phyloP scores from a whole-genome alignment of 148 eudicot species.

The Diospyros kaki region DNA sequence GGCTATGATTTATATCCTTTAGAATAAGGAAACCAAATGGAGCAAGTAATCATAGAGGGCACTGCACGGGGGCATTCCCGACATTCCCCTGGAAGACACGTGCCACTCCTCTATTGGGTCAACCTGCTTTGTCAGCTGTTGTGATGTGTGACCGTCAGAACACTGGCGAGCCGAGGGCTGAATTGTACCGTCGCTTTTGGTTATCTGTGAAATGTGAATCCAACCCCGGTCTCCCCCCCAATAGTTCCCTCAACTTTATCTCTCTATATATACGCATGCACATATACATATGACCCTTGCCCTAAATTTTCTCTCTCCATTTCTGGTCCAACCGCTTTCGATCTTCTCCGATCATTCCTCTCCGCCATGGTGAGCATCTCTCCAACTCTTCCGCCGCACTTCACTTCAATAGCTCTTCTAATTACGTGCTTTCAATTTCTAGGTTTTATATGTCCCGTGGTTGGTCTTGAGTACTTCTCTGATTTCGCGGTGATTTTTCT shows the following conservation, averaged over 20 bases:
- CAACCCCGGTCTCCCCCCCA: not conserved
- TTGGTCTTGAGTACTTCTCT: not conserved
- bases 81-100: not conserved
- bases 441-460: too few species aligned
- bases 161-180: not conserved
- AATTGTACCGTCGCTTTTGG: not conserved
- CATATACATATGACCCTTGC: not conserved
- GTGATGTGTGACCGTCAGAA: not conserved
- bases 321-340: not conserved
- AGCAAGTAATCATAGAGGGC: too few species aligned
- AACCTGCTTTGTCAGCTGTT: not conserved
- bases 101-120: not conserved
- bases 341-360: not conserved
- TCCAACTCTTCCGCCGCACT: not conserved
- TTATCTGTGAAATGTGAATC: not conserved
- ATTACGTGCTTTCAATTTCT: not conserved
- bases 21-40: too few species aligned
- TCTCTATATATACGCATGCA: not conserved
- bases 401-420: not conserved
- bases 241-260: not conserved
- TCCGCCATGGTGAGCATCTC: slow-evolving; percentile 7
- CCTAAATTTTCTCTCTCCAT: not conserved
- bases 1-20: too few species aligned
- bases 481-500: not conserved
- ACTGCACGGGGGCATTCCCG: not conserved